A percentile compares a stretch with the other conserved stretches of the same genome.
These are phyloP conservation scores for Steccherinum ochraceum DNA, from an alignment of 768 basidiomycete genomes.

Conservation along the genomic window DNA sequence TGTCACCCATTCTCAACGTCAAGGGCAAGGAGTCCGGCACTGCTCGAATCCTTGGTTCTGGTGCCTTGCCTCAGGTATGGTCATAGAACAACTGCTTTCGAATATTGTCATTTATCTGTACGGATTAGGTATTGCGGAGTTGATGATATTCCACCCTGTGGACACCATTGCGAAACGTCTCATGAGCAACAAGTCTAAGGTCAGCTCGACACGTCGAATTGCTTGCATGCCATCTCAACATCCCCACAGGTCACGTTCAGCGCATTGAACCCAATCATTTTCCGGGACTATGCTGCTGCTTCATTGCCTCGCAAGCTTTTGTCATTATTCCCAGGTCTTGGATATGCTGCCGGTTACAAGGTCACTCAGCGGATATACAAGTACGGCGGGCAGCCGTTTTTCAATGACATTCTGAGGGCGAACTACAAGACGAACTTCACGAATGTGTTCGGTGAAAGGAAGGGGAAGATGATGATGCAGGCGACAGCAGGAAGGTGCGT, in stretches of 20 bases:
- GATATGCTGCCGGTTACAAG: conserved; percentile 99
- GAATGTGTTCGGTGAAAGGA: conserved; percentile 84
- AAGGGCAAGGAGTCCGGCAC: conserved; percentile 78
- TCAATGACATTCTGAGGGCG: conserved; percentile 83
- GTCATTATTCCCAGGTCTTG: conserved; percentile 96
- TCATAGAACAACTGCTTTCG: too few relatives aligned
- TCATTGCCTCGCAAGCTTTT: conserved; percentile 63
- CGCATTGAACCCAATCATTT: conserved; percentile 72
- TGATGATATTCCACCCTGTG: conserved; percentile 91
- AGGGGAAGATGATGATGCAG: conserved; percentile 94
- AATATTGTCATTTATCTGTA: too few relatives aligned
- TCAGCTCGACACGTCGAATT: conserved; percentile 16
- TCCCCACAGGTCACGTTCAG: conserved; percentile 50
- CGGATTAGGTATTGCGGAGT: conserved; percentile 82
- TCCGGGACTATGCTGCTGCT: conserved; percentile 75
- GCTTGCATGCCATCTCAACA: neutral
- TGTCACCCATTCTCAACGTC: conserved; percentile 42
- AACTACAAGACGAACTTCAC: conserved; percentile 81
- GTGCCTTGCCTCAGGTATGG: conserved; percentile 82
- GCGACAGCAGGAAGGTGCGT: conserved; percentile 87
- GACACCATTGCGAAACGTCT: conserved; percentile 98
- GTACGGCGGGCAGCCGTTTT: conserved; percentile 98
- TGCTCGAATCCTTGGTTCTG: conserved; percentile 88
- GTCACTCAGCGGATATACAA: conserved; percentile 92
- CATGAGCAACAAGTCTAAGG: conserved; percentile 96